Evolutionary conservation across 306 rosid species (phyloP).

Genomic region (Ormosia emarginata): DNA sequence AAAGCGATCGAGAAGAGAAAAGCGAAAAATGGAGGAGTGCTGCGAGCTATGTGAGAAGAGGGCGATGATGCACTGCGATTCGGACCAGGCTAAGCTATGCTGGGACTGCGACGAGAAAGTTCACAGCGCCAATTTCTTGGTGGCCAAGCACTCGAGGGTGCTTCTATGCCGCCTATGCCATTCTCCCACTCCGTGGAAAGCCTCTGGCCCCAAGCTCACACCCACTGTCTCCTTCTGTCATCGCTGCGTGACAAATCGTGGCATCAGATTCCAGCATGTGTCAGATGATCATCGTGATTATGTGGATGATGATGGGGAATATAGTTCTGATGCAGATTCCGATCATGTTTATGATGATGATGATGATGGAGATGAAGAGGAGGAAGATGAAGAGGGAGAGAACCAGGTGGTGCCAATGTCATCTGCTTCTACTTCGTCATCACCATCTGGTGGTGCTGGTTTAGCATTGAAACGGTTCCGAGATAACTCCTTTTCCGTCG

Average conservation of each 20-base stretch:
- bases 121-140: conserved; percentile 70
- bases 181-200: conserved; percentile 59
- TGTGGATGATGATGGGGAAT: neutral
- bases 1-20: too few relatives aligned
- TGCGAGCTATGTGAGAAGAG: conserved; percentile 55
- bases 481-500: neutral
- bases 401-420: conserved; percentile 75
- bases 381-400: conserved; percentile 32
- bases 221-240: conserved; percentile 51
- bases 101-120: conserved; percentile 72
- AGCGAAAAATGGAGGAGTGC: conserved; percentile 36
- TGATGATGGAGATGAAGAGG: neutral
- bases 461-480: neutral
- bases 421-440: neutral
- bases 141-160: conserved; percentile 49
- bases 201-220: conserved; percentile 53
- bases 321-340: neutral
- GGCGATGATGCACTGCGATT: conserved; percentile 57
- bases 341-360: neutral
- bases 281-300: neutral
- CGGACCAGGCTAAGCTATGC: conserved; percentile 66
- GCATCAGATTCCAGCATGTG: neutral
- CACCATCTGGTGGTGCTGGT: neutral
- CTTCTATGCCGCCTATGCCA: conserved; percentile 59
- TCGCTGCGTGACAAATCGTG: conserved; percentile 5